Evolutionary conservation across 129 eudicot genomes (phyloP).

Genomic region (Deinandra increscens): DNA sequence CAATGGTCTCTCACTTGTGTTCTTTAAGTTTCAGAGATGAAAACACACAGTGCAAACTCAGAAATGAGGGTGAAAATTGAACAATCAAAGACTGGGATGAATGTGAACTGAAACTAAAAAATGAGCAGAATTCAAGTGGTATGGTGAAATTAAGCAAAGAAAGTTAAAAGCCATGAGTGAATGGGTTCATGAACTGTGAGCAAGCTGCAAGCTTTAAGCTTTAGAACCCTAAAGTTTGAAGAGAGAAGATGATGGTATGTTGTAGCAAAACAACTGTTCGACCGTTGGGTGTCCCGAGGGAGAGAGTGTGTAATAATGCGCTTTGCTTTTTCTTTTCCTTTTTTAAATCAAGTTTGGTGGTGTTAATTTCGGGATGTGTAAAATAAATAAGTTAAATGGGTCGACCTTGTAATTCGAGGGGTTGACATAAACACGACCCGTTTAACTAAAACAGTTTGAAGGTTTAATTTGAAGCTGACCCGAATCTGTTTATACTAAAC

Average conservation of each 20-base stretch:
- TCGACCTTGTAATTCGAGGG: too few relatives aligned
- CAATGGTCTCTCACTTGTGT: conserved; percentile 6
- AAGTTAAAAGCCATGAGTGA: not conserved
- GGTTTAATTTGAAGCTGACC: too few relatives aligned
- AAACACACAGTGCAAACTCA: not conserved
- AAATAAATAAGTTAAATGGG: too few relatives aligned
- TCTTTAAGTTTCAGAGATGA: not conserved
- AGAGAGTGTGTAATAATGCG: not conserved
- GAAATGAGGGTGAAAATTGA: not conserved
- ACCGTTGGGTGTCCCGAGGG: conserved; percentile 11
- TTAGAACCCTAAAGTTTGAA: conserved; percentile 5
- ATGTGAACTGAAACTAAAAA: not conserved
- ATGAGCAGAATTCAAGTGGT: not conserved
- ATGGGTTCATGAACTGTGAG: not conserved
- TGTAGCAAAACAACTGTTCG: not conserved
- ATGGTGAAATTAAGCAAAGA: not conserved
- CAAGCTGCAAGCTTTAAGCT: too few relatives aligned
- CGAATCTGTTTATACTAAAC: too few relatives aligned
- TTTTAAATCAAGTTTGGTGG: too few relatives aligned
- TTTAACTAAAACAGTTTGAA: too few relatives aligned
- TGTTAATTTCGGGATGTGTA: too few relatives aligned
- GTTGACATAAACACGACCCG: too few relatives aligned
- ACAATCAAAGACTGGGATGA: not conserved
- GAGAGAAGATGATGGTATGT: conserved; percentile 9
- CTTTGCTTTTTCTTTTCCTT: too few relatives aligned